phyloP scores from a whole-genome alignment of 139 green algal genomes.

The Penium margaritaceum region DNA sequence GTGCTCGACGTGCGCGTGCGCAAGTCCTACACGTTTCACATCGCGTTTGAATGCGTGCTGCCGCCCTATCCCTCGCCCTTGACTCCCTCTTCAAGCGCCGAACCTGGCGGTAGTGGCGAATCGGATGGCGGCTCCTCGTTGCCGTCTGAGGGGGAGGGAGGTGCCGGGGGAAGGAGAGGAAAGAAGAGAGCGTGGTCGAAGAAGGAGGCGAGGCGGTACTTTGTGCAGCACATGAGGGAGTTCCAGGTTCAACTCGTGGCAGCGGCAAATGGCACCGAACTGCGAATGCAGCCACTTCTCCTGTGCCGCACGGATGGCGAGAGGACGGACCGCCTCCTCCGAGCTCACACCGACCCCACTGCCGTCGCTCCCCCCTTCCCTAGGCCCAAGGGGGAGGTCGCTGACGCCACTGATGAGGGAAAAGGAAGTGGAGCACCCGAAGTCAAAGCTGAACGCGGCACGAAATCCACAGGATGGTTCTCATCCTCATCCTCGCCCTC shows the following conservation, averaged over 20 bases:
- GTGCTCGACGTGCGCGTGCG: background rate
- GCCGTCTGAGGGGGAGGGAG: background rate
- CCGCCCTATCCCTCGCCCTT: background rate
- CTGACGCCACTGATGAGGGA: too few species aligned
- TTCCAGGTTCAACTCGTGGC: slow-evolving; percentile 24
- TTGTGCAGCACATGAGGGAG: background rate
- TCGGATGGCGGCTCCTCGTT: too few species aligned
- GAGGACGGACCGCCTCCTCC: background rate
- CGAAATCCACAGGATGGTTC: background rate
- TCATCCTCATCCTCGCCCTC: too few species aligned
- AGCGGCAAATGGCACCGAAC: background rate
- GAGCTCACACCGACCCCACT: background rate
- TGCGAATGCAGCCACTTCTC: slow-evolving; percentile 19
- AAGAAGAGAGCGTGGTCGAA: too few species aligned
- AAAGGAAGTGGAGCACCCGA: too few species aligned
- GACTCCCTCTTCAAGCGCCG: background rate
- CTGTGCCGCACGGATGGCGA: slow-evolving; percentile 4
- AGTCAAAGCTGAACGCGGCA: background rate
- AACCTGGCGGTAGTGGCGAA: too few species aligned
- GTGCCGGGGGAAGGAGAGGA: too few species aligned
- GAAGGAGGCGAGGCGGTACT: background rate
- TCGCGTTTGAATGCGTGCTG: background rate
- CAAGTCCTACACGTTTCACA: background rate
- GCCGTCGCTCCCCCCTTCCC: background rate
- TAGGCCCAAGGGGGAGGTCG: background rate